Evolutionary conservation across 2,329 filamentous ascomycete species (phyloP).

Genomic region (Dendrostoma leiphaemia): DNA sequence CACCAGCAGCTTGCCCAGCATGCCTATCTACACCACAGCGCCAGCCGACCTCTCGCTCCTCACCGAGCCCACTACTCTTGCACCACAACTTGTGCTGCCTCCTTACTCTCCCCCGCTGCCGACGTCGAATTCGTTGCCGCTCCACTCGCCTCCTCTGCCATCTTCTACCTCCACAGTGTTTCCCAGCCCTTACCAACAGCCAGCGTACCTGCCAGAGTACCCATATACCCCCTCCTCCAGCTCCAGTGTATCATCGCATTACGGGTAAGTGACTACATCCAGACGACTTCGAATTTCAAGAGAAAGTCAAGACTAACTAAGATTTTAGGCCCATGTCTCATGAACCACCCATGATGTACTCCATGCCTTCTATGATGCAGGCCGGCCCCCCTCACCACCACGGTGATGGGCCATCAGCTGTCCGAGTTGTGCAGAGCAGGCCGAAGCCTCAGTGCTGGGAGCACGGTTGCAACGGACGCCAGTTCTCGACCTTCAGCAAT

Average conservation of each 20-base stretch:
- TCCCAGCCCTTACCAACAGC: constrained; percentile 32
- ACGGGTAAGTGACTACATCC: constrained; percentile 27
- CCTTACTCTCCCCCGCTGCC: constrained; percentile 49
- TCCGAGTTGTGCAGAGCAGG: constrained; percentile 70
- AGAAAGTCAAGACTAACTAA: constrained; percentile 20
- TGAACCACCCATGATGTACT: constrained; percentile 28
- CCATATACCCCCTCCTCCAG: constrained; percentile 26
- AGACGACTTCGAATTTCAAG: constrained; percentile 1
- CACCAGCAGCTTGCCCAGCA: constrained; percentile 40
- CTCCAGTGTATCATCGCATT: constrained; percentile 28
- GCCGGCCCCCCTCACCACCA: constrained; percentile 22
- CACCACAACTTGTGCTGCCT: constrained; percentile 43
- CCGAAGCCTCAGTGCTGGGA: constrained; percentile 98
- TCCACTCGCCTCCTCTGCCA: constrained; percentile 48
- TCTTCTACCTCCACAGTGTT: constrained; percentile 35
- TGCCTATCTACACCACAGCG: constrained; percentile 53
- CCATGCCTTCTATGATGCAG: constrained; percentile 26
- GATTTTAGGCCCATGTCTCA: constrained; percentile 22
- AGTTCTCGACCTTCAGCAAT: constrained; percentile 97
- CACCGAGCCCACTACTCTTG: constrained; percentile 43
- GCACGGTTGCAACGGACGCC: constrained; percentile 91
- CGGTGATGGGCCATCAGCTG: constrained; percentile 44
- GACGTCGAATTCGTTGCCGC: constrained; percentile 39
- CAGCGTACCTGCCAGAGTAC: constrained; percentile 32
- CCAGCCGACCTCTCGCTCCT: constrained; percentile 50